phyloP scores from a whole-genome alignment of 1,284 basidiomycete species.

The Sutorius eximius region DNA sequence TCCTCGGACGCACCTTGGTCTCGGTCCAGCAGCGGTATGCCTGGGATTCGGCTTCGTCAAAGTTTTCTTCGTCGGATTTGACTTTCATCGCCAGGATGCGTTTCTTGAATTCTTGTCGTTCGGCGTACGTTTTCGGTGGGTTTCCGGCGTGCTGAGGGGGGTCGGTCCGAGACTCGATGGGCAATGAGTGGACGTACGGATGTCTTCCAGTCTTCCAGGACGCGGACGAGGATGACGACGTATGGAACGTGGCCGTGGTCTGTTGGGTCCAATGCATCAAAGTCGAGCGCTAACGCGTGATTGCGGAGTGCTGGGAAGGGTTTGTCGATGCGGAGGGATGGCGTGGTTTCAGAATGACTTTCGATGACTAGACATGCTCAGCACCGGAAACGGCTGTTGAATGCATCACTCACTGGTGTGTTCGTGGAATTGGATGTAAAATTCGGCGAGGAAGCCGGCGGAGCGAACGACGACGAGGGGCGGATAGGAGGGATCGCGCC shows the following conservation, averaged over 20 bases:
- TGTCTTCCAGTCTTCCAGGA: slow-evolving; percentile 78
- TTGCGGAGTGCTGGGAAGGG: slow-evolving; percentile 83
- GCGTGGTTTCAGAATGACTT: slow-evolving; percentile 83
- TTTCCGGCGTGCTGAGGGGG: slow-evolving; percentile 58
- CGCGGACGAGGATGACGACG: slow-evolving; percentile 82
- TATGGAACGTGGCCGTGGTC: slow-evolving; percentile 89
- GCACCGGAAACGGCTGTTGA: not conserved
- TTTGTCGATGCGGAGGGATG: slow-evolving; percentile 85
- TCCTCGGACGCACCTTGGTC: slow-evolving; percentile 46
- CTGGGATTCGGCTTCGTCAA: slow-evolving; percentile 87
- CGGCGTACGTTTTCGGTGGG: slow-evolving; percentile 62
- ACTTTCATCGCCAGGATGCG: slow-evolving; percentile 56
- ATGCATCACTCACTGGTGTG: slow-evolving; percentile 64
- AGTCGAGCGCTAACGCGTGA: slow-evolving; percentile 71
- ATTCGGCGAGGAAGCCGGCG: slow-evolving; percentile 86
- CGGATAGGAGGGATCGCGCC: slow-evolving; percentile 58
- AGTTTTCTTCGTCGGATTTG: slow-evolving; percentile 92
- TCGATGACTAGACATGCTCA: slow-evolving; percentile 71
- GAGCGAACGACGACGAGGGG: slow-evolving; percentile 78
- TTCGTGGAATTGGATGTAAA: slow-evolving; percentile 85
- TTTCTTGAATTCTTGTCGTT: slow-evolving; percentile 81
- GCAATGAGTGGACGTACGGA: slow-evolving; percentile 44
- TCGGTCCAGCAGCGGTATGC: slow-evolving; percentile 74
- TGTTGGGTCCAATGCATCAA: slow-evolving; percentile 76
- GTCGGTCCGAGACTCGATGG: not conserved